These are phyloP conservation scores for Leucosporidium creatinivorum DNA, from an alignment of 768 basidiomycete species.

Conservation along the genomic window DNA sequence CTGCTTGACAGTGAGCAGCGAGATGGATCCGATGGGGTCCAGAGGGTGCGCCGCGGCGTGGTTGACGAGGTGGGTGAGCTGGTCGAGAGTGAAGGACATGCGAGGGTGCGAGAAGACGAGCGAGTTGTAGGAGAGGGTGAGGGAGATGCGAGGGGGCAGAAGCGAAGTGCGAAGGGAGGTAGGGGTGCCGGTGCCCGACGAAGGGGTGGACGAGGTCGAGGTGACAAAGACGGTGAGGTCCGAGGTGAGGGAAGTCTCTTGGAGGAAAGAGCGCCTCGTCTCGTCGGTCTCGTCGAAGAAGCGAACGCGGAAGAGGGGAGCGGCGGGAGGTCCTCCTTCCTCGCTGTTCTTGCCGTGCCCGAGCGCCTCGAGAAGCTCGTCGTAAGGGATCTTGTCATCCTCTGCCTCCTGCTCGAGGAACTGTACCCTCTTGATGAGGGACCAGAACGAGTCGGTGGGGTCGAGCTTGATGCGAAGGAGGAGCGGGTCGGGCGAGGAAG, in stretches of 20 bases:
- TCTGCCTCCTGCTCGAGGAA: constrained; percentile 76
- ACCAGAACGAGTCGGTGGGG: constrained; percentile 80
- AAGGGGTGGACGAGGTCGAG: constrained; percentile 56
- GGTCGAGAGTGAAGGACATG: constrained; percentile 71
- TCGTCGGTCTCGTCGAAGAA: constrained; percentile 89
- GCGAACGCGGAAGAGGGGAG: constrained; percentile 75
- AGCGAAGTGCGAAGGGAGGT: constrained; percentile 53
- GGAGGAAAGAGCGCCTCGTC: constrained; percentile 62
- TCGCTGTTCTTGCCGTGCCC: constrained; percentile 34
- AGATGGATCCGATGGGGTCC: constrained; percentile 66
- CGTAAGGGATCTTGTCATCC: constrained; percentile 71
- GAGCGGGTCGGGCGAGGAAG: constrained; percentile 68
- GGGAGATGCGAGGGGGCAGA: constrained; percentile 58
- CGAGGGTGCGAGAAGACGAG: constrained; percentile 75
- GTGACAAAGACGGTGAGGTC: constrained; percentile 82
- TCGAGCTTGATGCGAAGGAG: constrained; percentile 76
- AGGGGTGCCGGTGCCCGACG: constrained; percentile 14
- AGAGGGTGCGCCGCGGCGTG: constrained; percentile 62
- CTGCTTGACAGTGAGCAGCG: constrained; percentile 68
- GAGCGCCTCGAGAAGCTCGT: constrained; percentile 62
- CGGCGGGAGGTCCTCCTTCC: constrained; percentile 54
- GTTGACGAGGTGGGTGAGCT: constrained; percentile 69
- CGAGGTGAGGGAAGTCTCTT: constrained; percentile 73
- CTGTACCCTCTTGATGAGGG: constrained; percentile 76
- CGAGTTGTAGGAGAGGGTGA: constrained; percentile 88